Evolutionary conservation across 441 rosid species (phyloP).

Genomic region (Jatropha multifida): DNA sequence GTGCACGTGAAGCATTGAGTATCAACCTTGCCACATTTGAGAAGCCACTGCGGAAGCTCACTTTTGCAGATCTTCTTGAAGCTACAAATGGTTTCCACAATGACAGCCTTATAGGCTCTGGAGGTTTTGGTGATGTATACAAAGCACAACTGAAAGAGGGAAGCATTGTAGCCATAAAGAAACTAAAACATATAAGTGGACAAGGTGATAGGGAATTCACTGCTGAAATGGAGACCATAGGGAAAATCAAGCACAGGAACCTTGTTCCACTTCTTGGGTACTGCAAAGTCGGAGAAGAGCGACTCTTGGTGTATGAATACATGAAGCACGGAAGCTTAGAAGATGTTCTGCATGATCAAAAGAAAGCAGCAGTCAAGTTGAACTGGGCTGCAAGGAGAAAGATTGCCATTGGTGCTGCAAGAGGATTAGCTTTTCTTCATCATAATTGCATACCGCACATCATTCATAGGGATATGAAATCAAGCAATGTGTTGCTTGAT

Average conservation of each 20-base stretch:
- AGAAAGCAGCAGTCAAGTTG: slow-evolving; percentile 60
- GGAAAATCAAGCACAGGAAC: slow-evolving; percentile 92
- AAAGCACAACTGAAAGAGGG: slow-evolving; percentile 90
- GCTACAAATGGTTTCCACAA: slow-evolving; percentile 84
- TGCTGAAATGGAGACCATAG: slow-evolving; percentile 98
- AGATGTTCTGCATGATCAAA: slow-evolving; percentile 74
- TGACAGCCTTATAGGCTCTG: slow-evolving; percentile 83
- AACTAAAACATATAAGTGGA: slow-evolving; percentile 81
- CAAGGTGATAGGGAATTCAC: slow-evolving; percentile 97
- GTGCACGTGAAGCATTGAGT: slow-evolving; percentile 76
- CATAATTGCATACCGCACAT: slow-evolving; percentile 89
- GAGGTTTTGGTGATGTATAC: slow-evolving; percentile 98
- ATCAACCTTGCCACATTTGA: slow-evolving; percentile 87
- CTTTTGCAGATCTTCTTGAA: slow-evolving; percentile 86
- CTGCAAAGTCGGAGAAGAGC: slow-evolving; percentile 92
- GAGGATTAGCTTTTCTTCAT: slow-evolving; percentile 90
- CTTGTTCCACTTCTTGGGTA: slow-evolving; percentile 95
- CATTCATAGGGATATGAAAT: slow-evolving; percentile 97
- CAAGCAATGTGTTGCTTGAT: slow-evolving; percentile 87
- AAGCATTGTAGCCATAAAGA: slow-evolving; percentile 85
- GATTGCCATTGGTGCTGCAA: slow-evolving; percentile 94
- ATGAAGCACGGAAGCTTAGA: slow-evolving; percentile 96
- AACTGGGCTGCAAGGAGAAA: slow-evolving; percentile 83
- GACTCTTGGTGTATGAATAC: slow-evolving; percentile 92
- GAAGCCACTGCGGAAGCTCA: slow-evolving; percentile 76